Evolutionary conservation across 2,329 filamentous ascomycete genomes (phyloP).

Genomic region (Penicillium sp.): DNA sequence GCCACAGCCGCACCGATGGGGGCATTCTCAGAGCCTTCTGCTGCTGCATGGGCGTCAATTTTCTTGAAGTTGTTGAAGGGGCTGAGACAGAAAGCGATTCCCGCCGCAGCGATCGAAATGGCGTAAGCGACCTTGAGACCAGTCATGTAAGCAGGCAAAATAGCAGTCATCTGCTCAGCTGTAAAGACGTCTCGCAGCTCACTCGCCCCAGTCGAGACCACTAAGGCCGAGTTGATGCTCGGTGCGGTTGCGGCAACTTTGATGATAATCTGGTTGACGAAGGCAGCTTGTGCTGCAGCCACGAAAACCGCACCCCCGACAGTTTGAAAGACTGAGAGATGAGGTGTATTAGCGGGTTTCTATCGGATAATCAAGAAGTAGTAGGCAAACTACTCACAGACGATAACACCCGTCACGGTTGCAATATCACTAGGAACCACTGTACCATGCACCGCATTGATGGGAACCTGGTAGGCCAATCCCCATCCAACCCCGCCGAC

Average conservation of each 20-base stretch:
- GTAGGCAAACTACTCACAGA: not conserved
- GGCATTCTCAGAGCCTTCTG: too few species aligned
- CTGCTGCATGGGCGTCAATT: not conserved
- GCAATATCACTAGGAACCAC: not conserved
- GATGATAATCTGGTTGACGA: conserved; percentile 8
- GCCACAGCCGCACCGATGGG: not conserved
- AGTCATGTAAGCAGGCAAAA: not conserved
- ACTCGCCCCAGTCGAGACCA: not conserved
- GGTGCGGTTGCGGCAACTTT: not conserved
- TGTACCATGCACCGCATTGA: conserved; percentile 22
- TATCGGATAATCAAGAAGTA: not conserved
- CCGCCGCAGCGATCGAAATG: not conserved
- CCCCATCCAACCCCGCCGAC: conserved; percentile 32
- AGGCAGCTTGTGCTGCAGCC: conserved; percentile 11
- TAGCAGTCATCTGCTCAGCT: not conserved
- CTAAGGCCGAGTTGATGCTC: not conserved
- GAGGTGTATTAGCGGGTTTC: not conserved
- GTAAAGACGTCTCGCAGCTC: not conserved
- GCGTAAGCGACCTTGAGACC: not conserved
- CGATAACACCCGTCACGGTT: not conserved
- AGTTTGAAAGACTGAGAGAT: conserved; percentile 6
- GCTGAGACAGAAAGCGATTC: not conserved
- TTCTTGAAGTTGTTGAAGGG: not conserved
- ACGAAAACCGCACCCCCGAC: conserved; percentile 8
- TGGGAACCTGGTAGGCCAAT: conserved; percentile 24